Percentiles rank a stretch among this genome's conserved stretches.
phyloP scores from a whole-genome alignment of 2,329 filamentous ascomycete genomes.

The Zymoseptoria ardabiliae region DNA sequence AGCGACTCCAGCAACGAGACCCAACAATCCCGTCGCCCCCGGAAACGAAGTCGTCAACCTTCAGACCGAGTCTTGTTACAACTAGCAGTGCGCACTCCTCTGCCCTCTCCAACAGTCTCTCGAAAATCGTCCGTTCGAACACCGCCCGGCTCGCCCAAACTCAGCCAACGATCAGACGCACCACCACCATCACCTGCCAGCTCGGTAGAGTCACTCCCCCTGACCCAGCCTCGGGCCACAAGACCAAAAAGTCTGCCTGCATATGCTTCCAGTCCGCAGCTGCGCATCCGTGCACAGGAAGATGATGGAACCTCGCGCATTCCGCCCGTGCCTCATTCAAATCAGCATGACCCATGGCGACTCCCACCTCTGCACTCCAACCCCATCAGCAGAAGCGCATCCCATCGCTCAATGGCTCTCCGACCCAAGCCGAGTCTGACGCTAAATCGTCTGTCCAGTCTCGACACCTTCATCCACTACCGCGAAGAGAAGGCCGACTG shows the following conservation, averaged over 20 bases:
- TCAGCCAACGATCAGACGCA: not conserved
- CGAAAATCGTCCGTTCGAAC: not conserved
- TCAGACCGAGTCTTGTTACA: not conserved
- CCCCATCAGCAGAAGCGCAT: slow-evolving; percentile 14
- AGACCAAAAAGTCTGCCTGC: not conserved
- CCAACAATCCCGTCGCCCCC: not conserved
- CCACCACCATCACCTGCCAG: slow-evolving; percentile 8
- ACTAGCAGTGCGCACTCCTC: not conserved
- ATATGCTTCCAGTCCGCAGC: not conserved
- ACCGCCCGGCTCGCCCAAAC: not conserved
- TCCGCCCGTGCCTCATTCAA: slow-evolving; percentile 6
- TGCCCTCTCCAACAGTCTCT: not conserved
- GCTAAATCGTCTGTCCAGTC: slow-evolving; percentile 22
- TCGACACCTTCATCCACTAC: slow-evolving; percentile 28
- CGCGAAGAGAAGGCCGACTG: slow-evolving; percentile 24
- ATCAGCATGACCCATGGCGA: slow-evolving; percentile 14
- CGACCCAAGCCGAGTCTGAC: slow-evolving; percentile 20
- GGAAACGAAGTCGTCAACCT: not conserved
- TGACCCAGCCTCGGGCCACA: not conserved
- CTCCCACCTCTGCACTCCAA: slow-evolving; percentile 13
- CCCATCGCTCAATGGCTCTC: slow-evolving; percentile 9
- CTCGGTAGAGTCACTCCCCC: slow-evolving; percentile 6
- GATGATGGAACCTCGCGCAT: slow-evolving; percentile 1
- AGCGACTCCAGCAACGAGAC: not conserved
- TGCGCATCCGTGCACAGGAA: not conserved